Percentiles rank a stretch among this genome's conserved stretches.
These are phyloP conservation scores for Colletotrichum agaves DNA, from an alignment of 2,329 filamentous ascomycete genomes.

Conservation along the genomic window DNA sequence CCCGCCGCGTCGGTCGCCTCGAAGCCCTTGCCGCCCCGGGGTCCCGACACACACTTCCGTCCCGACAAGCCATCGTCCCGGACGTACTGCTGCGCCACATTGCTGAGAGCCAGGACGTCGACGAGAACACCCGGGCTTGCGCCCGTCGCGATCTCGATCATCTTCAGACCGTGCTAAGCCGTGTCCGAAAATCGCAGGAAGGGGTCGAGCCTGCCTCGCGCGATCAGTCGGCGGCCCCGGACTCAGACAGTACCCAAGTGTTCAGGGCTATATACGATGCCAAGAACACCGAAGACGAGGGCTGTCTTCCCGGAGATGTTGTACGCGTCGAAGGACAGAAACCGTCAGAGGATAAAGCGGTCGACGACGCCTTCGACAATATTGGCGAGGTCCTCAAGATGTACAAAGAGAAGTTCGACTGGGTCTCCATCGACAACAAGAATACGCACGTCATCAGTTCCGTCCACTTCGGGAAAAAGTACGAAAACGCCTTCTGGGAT, in stretches of 20 bases:
- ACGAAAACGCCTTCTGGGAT: conserved; percentile 67
- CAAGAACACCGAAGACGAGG: conserved; percentile 49
- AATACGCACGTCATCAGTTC: conserved; percentile 60
- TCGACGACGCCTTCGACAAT: conserved; percentile 62
- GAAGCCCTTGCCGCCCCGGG: conserved; percentile 48
- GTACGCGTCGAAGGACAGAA: conserved; percentile 56
- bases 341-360: conserved; percentile 52
- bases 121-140: conserved; percentile 50
- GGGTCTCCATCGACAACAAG: conserved; percentile 63
- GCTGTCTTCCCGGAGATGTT: conserved; percentile 54
- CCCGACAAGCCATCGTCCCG: conserved; percentile 21
- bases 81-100: conserved; percentile 18
- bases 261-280: conserved; percentile 59
- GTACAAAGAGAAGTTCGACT: conserved; percentile 60
- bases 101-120: conserved; percentile 42
- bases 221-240: conserved; percentile 4
- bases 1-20: conserved; percentile 49
- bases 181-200: conserved; percentile 44
- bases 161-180: conserved; percentile 46
- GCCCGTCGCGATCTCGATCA: conserved; percentile 54
- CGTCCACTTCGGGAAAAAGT: conserved; percentile 62
- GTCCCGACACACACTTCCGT: conserved; percentile 38
- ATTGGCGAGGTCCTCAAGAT: conserved; percentile 61
- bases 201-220: conserved; percentile 5
- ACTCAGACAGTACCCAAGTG: conserved; percentile 40